These are phyloP conservation scores for Paragyromitra xinjiangensis DNA, from an alignment of 495 filamentous ascomycete species.

Conservation along the genomic window DNA sequence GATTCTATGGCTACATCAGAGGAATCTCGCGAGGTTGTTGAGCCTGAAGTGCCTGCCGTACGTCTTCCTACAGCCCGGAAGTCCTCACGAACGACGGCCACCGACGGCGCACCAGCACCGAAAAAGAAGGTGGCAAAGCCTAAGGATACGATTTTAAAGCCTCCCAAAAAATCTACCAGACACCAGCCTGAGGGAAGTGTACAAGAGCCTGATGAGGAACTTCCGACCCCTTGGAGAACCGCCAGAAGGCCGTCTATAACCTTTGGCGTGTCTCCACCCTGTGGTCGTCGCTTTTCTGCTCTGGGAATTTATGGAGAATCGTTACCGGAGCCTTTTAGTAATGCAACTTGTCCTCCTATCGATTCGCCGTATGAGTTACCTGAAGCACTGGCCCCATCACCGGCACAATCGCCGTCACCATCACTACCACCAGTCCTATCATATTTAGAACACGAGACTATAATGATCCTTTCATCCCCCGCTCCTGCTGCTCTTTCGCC, in stretches of 20 bases:
- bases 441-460: conserved; percentile 5
- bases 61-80: conserved; percentile 6
- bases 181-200: neutral
- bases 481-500: neutral
- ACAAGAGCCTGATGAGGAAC: neutral
- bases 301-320: conserved; percentile 14
- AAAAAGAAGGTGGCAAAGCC: conserved; percentile 14
- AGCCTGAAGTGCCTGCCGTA: neutral
- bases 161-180: neutral
- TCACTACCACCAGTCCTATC: neutral
- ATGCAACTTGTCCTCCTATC: neutral
- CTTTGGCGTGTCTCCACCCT: conserved; percentile 10
- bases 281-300: conserved; percentile 14
- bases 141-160: neutral
- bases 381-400: neutral
- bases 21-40: neutral
- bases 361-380: conserved; percentile 2
- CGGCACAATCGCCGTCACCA: conserved; percentile 1
- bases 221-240: neutral
- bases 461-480: conserved; percentile 37
- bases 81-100: neutral
- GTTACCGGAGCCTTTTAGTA: neutral
- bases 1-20: conserved; percentile 1
- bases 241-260: neutral
- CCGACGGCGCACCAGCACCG: conserved; percentile 2